These are phyloP conservation scores for Lizonia empirigonia DNA, from an alignment of 2,329 filamentous ascomycete species.

Conservation along the genomic window DNA sequence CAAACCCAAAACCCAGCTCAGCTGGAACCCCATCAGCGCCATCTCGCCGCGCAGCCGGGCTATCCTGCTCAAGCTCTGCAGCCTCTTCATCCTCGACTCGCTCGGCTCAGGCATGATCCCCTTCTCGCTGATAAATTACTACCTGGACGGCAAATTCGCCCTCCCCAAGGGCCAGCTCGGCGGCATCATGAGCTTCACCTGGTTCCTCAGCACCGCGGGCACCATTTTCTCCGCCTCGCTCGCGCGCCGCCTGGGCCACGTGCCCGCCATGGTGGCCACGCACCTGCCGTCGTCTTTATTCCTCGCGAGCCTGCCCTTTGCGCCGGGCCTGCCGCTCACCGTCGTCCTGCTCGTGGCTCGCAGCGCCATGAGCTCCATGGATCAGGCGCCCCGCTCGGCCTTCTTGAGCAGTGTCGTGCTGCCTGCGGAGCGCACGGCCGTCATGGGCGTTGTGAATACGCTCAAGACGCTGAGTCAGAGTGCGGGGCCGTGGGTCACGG, in stretches of 20 bases:
- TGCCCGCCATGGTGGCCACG: slow-evolving; percentile 52
- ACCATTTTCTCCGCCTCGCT: slow-evolving; percentile 52
- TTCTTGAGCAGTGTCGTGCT: slow-evolving; percentile 44
- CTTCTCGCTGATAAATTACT: slow-evolving; percentile 56
- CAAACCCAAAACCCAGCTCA: too few species aligned
- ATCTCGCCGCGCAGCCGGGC: slow-evolving; percentile 62
- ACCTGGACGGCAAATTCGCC: slow-evolving; percentile 63
- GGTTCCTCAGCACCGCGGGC: slow-evolving; percentile 37
- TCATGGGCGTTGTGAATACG: slow-evolving; percentile 50
- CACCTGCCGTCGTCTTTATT: slow-evolving; percentile 47
- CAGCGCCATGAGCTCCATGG: slow-evolving; percentile 45
- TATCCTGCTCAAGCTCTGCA: slow-evolving; percentile 65
- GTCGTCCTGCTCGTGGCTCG: slow-evolving; percentile 41
- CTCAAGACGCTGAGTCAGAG: slow-evolving; percentile 46
- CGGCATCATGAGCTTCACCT: slow-evolving; percentile 55
- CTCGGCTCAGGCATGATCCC: slow-evolving; percentile 72
- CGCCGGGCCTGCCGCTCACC: slow-evolving; percentile 31
- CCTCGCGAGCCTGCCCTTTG: slow-evolving; percentile 36
- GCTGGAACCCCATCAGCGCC: slow-evolving; percentile 53
- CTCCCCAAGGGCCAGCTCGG: slow-evolving; percentile 60
- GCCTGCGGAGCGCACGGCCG: slow-evolving; percentile 45
- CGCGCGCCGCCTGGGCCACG: slow-evolving; percentile 65
- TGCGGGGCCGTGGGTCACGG: slow-evolving; percentile 43
- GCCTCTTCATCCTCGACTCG: slow-evolving; percentile 71
- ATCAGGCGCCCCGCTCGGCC: slow-evolving; percentile 46